Conservation (phyloP, 805 yeast species). For the Candida germanica region DNA sequence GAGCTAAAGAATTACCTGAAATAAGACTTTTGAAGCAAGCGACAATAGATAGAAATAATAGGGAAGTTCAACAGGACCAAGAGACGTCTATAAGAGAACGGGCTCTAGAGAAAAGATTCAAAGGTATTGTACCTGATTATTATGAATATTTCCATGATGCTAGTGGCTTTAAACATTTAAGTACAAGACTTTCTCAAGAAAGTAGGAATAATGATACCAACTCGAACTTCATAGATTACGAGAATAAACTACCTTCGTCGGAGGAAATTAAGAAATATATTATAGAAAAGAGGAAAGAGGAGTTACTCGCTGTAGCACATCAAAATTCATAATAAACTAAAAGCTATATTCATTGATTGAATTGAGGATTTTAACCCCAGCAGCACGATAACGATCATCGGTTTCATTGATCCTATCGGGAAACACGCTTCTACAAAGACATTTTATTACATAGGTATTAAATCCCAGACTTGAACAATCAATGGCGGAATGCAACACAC, state of each 20-base stretch:
- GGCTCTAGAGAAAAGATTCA: slow-evolving; percentile 2
- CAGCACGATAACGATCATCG: slow-evolving; percentile 27
- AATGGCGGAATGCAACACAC: slow-evolving; percentile 75
- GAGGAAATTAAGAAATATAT: slow-evolving; percentile 45
- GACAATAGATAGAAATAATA: slow-evolving; percentile 23
- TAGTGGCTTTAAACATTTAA: neutral
- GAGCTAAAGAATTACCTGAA: slow-evolving; percentile 79
- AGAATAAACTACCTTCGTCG: slow-evolving; percentile 23
- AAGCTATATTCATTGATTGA: slow-evolving; percentile 9
- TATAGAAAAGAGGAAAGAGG: slow-evolving; percentile 43
- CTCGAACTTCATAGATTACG: slow-evolving; percentile 1
- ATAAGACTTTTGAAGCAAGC: slow-evolving; percentile 37
- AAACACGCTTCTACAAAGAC: slow-evolving; percentile 55
- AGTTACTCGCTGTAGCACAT: slow-evolving; percentile 36
- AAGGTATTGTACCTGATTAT: slow-evolving; percentile 6
- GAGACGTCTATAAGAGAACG: neutral
- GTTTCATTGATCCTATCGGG: slow-evolving; percentile 38
- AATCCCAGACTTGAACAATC: slow-evolving; percentile 65
- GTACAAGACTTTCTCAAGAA: slow-evolving; percentile 2
- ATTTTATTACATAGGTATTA: slow-evolving; percentile 56
- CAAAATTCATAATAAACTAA: slow-evolving; percentile 14
- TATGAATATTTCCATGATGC: slow-evolving; percentile 1
- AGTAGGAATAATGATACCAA: neutral
- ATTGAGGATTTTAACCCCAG: slow-evolving; percentile 30
- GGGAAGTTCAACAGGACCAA: slow-evolving; percentile 22